phyloP scores from a whole-genome alignment of 345 rosid species.

The Eucalyptus polybractea region DNA sequence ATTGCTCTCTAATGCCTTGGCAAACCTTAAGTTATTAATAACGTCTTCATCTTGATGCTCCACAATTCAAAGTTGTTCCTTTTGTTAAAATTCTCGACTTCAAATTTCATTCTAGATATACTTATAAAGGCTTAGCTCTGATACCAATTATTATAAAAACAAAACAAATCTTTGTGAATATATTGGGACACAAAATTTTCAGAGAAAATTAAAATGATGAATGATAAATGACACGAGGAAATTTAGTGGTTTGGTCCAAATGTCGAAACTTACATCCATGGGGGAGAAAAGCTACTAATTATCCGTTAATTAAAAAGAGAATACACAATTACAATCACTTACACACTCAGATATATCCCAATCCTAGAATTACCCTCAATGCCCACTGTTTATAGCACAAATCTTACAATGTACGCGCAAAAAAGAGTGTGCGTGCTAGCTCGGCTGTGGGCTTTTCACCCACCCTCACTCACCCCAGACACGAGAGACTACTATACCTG shows the following conservation, averaged over 20 bases:
- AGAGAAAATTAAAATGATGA: too few species aligned
- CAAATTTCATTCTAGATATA: too few species aligned
- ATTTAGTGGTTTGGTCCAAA: not conserved
- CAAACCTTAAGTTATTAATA: not conserved
- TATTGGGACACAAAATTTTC: not conserved
- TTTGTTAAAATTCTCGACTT: not conserved
- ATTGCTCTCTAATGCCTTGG: not conserved
- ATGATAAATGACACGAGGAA: too few species aligned
- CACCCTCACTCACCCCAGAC: too few species aligned
- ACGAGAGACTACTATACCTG: too few species aligned
- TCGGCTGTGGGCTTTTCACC: too few species aligned
- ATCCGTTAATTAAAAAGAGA: too few species aligned
- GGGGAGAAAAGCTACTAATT: fast-evolving
- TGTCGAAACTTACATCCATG: fast-evolving
- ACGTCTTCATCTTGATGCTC: not conserved
- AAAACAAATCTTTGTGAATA: not conserved
- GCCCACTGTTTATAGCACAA: not conserved
- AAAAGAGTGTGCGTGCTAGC: fast-evolving
- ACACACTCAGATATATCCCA: too few species aligned
- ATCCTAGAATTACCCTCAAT: too few species aligned
- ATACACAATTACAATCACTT: too few species aligned
- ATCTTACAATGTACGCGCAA: fast-evolving
- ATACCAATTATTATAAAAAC: too few species aligned
- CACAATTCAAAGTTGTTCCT: not conserved
- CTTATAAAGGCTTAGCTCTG: not conserved